These are phyloP conservation scores for Diplodia mutila DNA, from an alignment of 2,329 filamentous ascomycete species.

Conservation along the genomic window DNA sequence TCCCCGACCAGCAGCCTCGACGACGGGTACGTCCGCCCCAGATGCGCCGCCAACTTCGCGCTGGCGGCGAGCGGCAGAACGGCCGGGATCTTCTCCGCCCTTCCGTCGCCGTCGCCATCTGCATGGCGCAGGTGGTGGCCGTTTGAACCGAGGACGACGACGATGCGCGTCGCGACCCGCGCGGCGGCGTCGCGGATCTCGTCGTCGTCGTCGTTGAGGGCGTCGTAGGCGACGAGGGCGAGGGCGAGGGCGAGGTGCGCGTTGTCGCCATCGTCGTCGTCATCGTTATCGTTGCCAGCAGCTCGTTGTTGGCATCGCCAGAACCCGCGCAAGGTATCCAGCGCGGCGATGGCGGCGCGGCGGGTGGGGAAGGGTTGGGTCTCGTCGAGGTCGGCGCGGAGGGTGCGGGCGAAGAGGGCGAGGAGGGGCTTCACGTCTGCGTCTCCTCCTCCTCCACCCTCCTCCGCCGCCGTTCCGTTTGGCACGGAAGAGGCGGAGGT, in stretches of 20 bases:
- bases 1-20: slow-evolving; percentile 41
- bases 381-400: slow-evolving; percentile 33
- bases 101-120: too few species aligned
- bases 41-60: slow-evolving; percentile 33
- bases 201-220: slow-evolving; percentile 88
- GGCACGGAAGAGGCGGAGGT: too few species aligned
- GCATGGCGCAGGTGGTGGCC: too few species aligned
- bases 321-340: slow-evolving; percentile 50
- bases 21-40: slow-evolving; percentile 39
- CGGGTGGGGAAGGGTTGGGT: slow-evolving; percentile 64
- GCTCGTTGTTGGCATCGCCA: slow-evolving; percentile 7
- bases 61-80: slow-evolving; percentile 32
- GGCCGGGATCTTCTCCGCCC: slow-evolving; percentile 34
- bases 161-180: slow-evolving; percentile 51
- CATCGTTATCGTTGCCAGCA: too few species aligned
- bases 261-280: background rate
- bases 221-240: slow-evolving; percentile 68
- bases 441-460: too few species aligned
- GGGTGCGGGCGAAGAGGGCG: slow-evolving; percentile 8
- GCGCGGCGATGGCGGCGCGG: slow-evolving; percentile 61
- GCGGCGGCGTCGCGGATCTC: slow-evolving; percentile 75
- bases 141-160: slow-evolving; percentile 37
- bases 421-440: background rate
- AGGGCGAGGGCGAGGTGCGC: slow-evolving; percentile 32
- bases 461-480: too few species aligned